phyloP scores from a whole-genome alignment of 495 filamentous ascomycete species.

The Xylaria telfairii region DNA sequence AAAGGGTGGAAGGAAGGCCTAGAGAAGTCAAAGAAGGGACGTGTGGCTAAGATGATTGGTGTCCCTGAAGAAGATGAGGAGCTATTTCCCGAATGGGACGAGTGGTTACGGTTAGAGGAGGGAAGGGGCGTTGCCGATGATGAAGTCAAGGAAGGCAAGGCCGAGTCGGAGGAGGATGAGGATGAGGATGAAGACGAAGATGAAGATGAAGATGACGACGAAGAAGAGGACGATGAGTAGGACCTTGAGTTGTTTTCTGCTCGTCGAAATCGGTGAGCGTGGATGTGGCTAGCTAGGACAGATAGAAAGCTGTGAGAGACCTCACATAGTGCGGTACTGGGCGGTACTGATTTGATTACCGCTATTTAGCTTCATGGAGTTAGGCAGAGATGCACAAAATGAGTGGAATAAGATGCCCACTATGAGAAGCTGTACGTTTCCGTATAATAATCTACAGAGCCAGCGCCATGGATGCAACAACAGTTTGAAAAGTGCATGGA shows the following conservation, averaged over 20 bases:
- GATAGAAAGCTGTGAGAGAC: background rate
- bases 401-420: no score
- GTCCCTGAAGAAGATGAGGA: constrained; percentile 88
- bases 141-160: background rate
- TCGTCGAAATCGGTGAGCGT: background rate
- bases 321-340: background rate
- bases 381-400: background rate
- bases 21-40: constrained; percentile 80
- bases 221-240: background rate
- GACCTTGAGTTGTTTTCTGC: background rate
- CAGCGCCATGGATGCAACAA: no score
- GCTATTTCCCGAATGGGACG: constrained; percentile 94
- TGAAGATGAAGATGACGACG: background rate
- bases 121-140: constrained; percentile 51
- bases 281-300: background rate
- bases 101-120: constrained; percentile 81
- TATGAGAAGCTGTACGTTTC: no score
- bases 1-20: constrained; percentile 79
- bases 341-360: background rate
- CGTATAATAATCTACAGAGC: no score
- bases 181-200: background rate
- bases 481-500: no score
- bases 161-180: background rate
- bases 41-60: constrained; percentile 80
- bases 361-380: background rate